phyloP scores from a whole-genome alignment of 2,329 filamentous ascomycete species.

The Pseudocercospora fuligena region DNA sequence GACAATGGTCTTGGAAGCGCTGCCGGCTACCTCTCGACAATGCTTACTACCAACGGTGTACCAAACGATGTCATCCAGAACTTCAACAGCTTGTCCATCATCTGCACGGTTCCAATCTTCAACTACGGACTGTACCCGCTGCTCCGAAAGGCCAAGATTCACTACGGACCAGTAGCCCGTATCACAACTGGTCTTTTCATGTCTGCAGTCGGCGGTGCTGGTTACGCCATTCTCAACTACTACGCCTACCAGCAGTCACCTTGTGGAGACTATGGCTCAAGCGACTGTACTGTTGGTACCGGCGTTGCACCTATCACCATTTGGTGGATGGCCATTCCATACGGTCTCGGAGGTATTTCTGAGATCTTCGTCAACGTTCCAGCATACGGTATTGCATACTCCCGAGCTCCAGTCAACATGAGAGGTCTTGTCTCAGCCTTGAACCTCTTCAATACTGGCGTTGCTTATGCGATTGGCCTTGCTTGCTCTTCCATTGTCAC shows the following conservation, averaged over 20 bases:
- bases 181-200: slow-evolving; percentile 55
- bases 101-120: slow-evolving; percentile 49
- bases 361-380: slow-evolving; percentile 52
- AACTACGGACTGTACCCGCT: slow-evolving; percentile 52
- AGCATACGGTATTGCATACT: slow-evolving; percentile 52
- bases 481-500: slow-evolving; percentile 47
- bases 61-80: slow-evolving; percentile 55
- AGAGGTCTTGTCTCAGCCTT: slow-evolving; percentile 49
- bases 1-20: slow-evolving; percentile 41
- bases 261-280: slow-evolving; percentile 48
- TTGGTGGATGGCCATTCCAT: slow-evolving; percentile 48
- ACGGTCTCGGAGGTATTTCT: slow-evolving; percentile 46
- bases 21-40: slow-evolving; percentile 34
- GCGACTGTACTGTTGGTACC: slow-evolving; percentile 41
- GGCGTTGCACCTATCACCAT: slow-evolving; percentile 46
- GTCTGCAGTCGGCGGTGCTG: slow-evolving; percentile 52
- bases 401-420: slow-evolving; percentile 50
- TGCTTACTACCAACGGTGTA: slow-evolving; percentile 42
- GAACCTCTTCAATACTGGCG: slow-evolving; percentile 49
- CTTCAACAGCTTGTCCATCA: slow-evolving; percentile 52
- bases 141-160: slow-evolving; percentile 46
- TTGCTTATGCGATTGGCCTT: slow-evolving; percentile 45
- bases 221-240: slow-evolving; percentile 49
- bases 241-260: slow-evolving; percentile 54
- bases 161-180: slow-evolving; percentile 56